Conservation (phyloP, 179 eudicot genomes). For the Silene vulgaris region DNA sequence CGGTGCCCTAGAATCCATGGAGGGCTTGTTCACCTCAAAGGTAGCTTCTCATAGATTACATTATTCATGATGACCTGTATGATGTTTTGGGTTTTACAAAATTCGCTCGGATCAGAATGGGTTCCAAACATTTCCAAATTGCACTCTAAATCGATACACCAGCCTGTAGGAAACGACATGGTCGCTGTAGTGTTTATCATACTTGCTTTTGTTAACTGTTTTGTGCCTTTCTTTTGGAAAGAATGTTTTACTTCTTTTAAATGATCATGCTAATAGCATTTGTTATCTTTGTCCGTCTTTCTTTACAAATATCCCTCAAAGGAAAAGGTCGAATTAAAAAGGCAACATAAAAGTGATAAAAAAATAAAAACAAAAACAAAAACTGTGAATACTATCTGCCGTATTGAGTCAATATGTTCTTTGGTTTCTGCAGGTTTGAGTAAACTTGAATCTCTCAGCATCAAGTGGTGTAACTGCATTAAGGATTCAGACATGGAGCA, state of each 20-base stretch:
- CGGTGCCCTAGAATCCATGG: slow-evolving; percentile 71
- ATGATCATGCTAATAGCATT: neutral
- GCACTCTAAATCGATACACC: neutral
- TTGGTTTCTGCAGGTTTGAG: slow-evolving; percentile 35
- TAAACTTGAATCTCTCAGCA: slow-evolving; percentile 59
- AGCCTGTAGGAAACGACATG: neutral
- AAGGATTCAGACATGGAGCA: slow-evolving; percentile 65
- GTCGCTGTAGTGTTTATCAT: no score
- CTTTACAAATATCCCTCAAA: neutral
- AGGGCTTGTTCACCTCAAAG: slow-evolving; percentile 70
- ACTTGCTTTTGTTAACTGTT: no score
- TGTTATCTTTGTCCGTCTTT: neutral
- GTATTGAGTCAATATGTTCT: neutral
- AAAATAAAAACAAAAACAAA: no score
- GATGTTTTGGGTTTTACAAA: neutral
- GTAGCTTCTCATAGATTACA: slow-evolving; percentile 27
- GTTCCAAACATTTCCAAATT: neutral
- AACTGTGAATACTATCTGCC: neutral
- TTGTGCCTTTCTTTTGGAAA: no score
- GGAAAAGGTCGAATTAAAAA: neutral
- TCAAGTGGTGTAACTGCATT: slow-evolving; percentile 72
- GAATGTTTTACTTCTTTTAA: no score
- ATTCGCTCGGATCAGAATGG: neutral
- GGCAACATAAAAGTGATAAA: neutral
- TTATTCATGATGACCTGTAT: neutral